These are phyloP conservation scores for Zygosaccharomyces lentus DNA, from an alignment of 805 yeast genomes.

Conservation along the genomic window DNA sequence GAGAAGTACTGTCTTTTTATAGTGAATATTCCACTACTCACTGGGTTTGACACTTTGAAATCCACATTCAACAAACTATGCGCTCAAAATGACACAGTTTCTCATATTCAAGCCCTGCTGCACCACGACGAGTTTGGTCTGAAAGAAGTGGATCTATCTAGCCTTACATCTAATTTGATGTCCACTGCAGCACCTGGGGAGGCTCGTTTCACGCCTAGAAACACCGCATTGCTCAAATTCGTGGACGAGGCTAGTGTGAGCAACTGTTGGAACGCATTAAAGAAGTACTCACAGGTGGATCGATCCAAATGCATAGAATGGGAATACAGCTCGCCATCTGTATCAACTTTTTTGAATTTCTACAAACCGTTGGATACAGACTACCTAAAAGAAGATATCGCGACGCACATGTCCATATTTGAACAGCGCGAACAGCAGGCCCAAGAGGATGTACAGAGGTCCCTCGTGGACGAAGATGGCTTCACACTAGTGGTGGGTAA, in stretches of 20 bases:
- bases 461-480: slow-evolving; percentile 86
- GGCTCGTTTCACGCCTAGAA: slow-evolving; percentile 55
- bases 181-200: slow-evolving; percentile 32
- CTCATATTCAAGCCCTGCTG: slow-evolving; percentile 53
- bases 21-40: slow-evolving; percentile 67
- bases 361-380: slow-evolving; percentile 45
- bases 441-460: slow-evolving; percentile 50
- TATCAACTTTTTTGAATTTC: slow-evolving; percentile 41
- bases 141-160: slow-evolving; percentile 48
- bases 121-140: slow-evolving; percentile 43
- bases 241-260: slow-evolving; percentile 60
- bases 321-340: slow-evolving; percentile 35
- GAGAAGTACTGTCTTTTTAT: slow-evolving; percentile 60
- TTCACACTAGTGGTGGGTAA: slow-evolving; percentile 86
- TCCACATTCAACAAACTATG: slow-evolving; percentile 55
- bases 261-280: slow-evolving; percentile 54
- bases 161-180: slow-evolving; percentile 55
- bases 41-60: slow-evolving; percentile 50
- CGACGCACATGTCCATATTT: slow-evolving; percentile 60
- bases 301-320: slow-evolving; percentile 37
- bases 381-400: slow-evolving; percentile 51
- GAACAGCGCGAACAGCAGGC: slow-evolving; percentile 65
- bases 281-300: slow-evolving; percentile 50
- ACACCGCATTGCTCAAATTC: slow-evolving; percentile 69
- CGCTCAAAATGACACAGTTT: slow-evolving; percentile 42